A percentile compares a stretch with the other conserved stretches of the same genome.
These are phyloP conservation scores for Ophiocordyceps camponoti-rufipedis DNA, from an alignment of 2,329 filamentous ascomycete species.

Conservation along the genomic window DNA sequence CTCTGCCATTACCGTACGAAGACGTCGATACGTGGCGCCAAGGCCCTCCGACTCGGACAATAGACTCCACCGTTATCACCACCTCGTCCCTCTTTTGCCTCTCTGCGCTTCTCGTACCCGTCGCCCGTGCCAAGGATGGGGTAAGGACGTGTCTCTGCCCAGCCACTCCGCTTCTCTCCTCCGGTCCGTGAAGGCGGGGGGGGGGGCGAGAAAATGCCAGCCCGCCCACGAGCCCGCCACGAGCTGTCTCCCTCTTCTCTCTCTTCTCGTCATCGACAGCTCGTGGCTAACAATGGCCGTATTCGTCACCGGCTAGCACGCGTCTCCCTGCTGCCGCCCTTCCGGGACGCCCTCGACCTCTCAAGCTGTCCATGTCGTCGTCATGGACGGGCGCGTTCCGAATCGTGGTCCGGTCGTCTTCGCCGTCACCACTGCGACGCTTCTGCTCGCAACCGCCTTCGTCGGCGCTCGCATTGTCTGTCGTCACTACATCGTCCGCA, in stretches of 20 bases:
- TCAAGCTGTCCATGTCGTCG: slow-evolving; percentile 3
- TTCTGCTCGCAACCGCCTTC: slow-evolving; percentile 54
- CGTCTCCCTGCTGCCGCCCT: not conserved
- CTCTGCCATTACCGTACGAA: too few relatives aligned
- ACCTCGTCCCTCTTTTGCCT: too few relatives aligned
- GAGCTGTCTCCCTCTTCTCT: not conserved
- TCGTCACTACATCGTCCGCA: slow-evolving; percentile 53
- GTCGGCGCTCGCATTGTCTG: slow-evolving; percentile 59
- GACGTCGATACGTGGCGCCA: too few relatives aligned
- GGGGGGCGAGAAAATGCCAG: too few relatives aligned
- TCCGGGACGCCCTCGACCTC: not conserved
- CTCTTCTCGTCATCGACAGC: too few relatives aligned
- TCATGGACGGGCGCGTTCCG: slow-evolving; percentile 11
- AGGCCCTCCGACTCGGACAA: too few relatives aligned
- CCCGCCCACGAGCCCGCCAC: not conserved
- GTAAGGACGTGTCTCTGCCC: not conserved
- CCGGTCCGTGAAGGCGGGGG: too few relatives aligned
- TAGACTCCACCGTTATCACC: too few relatives aligned
- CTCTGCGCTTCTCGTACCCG: too few relatives aligned
- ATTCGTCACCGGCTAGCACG: too few relatives aligned
- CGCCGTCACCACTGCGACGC: slow-evolving; percentile 49
- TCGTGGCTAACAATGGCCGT: too few relatives aligned
- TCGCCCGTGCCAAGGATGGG: not conserved
- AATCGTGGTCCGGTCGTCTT: slow-evolving; percentile 45
- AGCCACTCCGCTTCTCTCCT: not conserved